phyloP scores from a whole-genome alignment of 345 rosid genomes.

The Gossypium rotundifolium region DNA sequence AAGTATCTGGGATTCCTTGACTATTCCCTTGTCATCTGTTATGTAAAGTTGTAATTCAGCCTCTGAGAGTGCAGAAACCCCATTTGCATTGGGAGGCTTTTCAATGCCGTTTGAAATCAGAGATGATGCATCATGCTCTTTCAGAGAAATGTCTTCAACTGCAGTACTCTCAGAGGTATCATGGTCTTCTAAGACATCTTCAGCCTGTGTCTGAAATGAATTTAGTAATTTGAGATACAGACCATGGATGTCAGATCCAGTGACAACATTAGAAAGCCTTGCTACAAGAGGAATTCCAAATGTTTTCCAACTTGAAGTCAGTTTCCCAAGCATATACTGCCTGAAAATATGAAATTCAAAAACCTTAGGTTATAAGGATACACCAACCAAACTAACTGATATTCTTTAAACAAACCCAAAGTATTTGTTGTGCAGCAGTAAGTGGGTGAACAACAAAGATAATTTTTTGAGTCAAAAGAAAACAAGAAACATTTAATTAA shows the following conservation, averaged over 20 bases:
- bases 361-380: background rate
- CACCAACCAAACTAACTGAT: background rate
- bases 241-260: slow-evolving; percentile 54
- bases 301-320: slow-evolving; percentile 44
- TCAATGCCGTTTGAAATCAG: slow-evolving; percentile 29
- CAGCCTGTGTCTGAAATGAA: slow-evolving; percentile 45
- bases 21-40: slow-evolving; percentile 61
- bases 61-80: slow-evolving; percentile 38
- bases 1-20: slow-evolving; percentile 41
- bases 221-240: slow-evolving; percentile 58
- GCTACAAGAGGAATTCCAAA: slow-evolving; percentile 88
- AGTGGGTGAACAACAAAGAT: slow-evolving; percentile 4
- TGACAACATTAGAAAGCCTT: slow-evolving; percentile 37
- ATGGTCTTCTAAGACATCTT: slow-evolving; percentile 25
- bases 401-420: background rate
- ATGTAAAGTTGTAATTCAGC: slow-evolving; percentile 55
- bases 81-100: slow-evolving; percentile 29
- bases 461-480: background rate
- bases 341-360: slow-evolving; percentile 34
- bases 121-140: slow-evolving; percentile 26
- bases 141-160: slow-evolving; percentile 33
- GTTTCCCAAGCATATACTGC: slow-evolving; percentile 58
- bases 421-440: background rate
- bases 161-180: slow-evolving; percentile 28
- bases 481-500: background rate